Evolutionary conservation across 345 rosid genomes (phyloP).

Genomic region (Salix dunnii): DNA sequence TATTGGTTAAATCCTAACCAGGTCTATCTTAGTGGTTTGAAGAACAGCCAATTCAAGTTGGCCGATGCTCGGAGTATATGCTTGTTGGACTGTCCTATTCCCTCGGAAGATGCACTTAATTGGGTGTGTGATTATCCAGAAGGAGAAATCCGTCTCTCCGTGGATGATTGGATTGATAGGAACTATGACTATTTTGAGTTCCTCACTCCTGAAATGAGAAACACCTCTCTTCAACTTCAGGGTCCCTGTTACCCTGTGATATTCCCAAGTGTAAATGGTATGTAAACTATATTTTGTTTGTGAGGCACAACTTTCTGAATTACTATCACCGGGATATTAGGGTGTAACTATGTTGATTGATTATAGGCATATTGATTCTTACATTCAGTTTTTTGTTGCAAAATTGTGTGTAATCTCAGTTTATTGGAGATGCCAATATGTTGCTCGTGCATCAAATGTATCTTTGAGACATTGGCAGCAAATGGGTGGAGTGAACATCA

Average conservation of each 20-base stretch:
- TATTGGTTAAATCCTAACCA: slow-evolving; percentile 96
- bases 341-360: no score
- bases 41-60: slow-evolving; percentile 67
- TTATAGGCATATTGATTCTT: neutral
- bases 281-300: slow-evolving; percentile 8
- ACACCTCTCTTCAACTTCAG: slow-evolving; percentile 85
- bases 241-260: slow-evolving; percentile 98
- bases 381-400: neutral
- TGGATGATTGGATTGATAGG: slow-evolving; percentile 85
- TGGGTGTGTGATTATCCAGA: slow-evolving; percentile 99
- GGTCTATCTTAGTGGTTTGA: slow-evolving; percentile 87
- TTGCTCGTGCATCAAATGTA: slow-evolving; percentile 79
- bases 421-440: slow-evolving; percentile 91
- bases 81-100: slow-evolving; percentile 82
- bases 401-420: slow-evolving; percentile 36
- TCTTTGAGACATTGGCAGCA: slow-evolving; percentile 87
- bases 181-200: slow-evolving; percentile 88
- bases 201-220: slow-evolving; percentile 89
- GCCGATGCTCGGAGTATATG: slow-evolving; percentile 80
- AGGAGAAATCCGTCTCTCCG: slow-evolving; percentile 75
- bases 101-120: slow-evolving; percentile 68
- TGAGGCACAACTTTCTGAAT: neutral
- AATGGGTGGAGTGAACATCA: slow-evolving; percentile 88
- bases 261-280: slow-evolving; percentile 89
- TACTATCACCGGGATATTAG: neutral